These are phyloP conservation scores for Pseudonitzschia multiseries DNA, from an alignment of 108 stramenopile species.

Conservation along the genomic window DNA sequence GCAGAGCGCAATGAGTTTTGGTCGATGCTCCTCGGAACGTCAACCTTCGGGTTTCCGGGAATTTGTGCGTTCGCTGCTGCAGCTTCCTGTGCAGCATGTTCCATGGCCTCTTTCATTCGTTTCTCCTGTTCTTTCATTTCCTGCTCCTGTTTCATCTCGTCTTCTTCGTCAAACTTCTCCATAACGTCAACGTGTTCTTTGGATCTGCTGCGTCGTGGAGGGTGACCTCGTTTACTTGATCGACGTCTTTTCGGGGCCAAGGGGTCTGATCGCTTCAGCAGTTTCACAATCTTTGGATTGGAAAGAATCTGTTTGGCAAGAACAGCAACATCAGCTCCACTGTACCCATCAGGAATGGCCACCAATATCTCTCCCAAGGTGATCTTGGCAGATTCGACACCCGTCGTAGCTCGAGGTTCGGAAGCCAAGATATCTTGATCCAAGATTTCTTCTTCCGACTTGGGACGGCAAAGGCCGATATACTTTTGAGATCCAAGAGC, in stretches of 20 bases:
- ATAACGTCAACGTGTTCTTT: slow-evolving; percentile 31
- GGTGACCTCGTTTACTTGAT: background rate
- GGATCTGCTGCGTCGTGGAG: slow-evolving; percentile 3
- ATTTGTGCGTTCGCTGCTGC: slow-evolving; percentile 42
- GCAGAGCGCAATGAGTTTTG: background rate
- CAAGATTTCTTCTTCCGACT: slow-evolving; percentile 33
- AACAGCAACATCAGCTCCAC: slow-evolving; percentile 25
- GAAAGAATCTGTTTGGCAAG: slow-evolving; percentile 50
- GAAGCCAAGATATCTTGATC: slow-evolving; percentile 32
- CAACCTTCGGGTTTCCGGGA: slow-evolving; percentile 7
- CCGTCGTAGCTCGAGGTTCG: slow-evolving; percentile 11
- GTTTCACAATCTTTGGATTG: slow-evolving; percentile 48
- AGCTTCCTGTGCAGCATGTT: slow-evolving; percentile 37
- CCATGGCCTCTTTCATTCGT: slow-evolving; percentile 35
- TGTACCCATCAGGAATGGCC: slow-evolving; percentile 54
- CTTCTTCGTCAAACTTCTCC: slow-evolving; percentile 36
- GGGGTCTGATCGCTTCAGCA: slow-evolving; percentile 50
- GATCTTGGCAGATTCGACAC: slow-evolving; percentile 39
- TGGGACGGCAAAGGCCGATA: slow-evolving; percentile 53
- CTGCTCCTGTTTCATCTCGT: slow-evolving; percentile 27
- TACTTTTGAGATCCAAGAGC: slow-evolving; percentile 48
- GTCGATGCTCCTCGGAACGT: background rate
- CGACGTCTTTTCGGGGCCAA: slow-evolving; percentile 33
- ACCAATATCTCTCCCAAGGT: slow-evolving; percentile 56
- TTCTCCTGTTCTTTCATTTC: slow-evolving; percentile 25